A percentile compares a stretch with the other conserved stretches of the same genome.
Evolutionary conservation across 2,329 filamentous ascomycete genomes (phyloP).

Genomic region (Paraconiothyrium brasiliense): DNA sequence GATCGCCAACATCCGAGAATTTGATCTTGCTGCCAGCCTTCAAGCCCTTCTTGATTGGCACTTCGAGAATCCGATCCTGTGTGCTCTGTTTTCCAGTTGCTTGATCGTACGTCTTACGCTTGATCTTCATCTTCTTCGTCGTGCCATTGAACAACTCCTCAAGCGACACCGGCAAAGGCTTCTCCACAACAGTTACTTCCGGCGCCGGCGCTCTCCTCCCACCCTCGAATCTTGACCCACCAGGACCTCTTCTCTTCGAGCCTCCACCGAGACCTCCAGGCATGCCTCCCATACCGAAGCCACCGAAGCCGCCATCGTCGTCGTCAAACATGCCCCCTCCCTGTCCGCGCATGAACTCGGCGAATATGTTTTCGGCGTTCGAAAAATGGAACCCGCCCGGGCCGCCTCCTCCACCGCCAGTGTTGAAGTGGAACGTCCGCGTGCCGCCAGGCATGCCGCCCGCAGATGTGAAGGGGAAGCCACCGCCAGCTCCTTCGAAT

Average conservation of each 20-base stretch:
- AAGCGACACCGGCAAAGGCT: conserved; percentile 79
- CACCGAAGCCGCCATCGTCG: conserved; percentile 60
- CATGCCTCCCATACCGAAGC: conserved; percentile 50
- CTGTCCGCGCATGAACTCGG: conserved; percentile 76
- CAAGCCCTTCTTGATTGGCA: conserved; percentile 93
- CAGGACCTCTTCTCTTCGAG: conserved; percentile 43
- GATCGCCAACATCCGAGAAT: conserved; percentile 96
- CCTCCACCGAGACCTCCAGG: conserved; percentile 41
- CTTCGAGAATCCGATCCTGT: conserved; percentile 90
- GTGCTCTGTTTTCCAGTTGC: conserved; percentile 82
- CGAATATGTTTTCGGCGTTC: conserved; percentile 84
- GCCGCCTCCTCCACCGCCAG: conserved; percentile 62
- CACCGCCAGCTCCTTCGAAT: conserved; percentile 57
- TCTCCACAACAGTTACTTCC: conserved; percentile 91
- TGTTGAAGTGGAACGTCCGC: conserved; percentile 72
- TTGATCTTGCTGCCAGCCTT: conserved; percentile 99
- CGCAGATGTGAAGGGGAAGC: conserved; percentile 65
- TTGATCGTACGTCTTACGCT: conserved; percentile 90
- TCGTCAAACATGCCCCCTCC: conserved; percentile 63
- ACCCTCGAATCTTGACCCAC: conserved; percentile 46
- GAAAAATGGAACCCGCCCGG: conserved; percentile 80
- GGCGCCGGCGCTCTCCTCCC: conserved; percentile 68
- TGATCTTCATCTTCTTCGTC: conserved; percentile 98
- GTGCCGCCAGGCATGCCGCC: conserved; percentile 64
- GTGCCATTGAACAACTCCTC: conserved; percentile 89